phyloP scores from a whole-genome alignment of 306 rosid genomes.

The Geum urbanum region DNA sequence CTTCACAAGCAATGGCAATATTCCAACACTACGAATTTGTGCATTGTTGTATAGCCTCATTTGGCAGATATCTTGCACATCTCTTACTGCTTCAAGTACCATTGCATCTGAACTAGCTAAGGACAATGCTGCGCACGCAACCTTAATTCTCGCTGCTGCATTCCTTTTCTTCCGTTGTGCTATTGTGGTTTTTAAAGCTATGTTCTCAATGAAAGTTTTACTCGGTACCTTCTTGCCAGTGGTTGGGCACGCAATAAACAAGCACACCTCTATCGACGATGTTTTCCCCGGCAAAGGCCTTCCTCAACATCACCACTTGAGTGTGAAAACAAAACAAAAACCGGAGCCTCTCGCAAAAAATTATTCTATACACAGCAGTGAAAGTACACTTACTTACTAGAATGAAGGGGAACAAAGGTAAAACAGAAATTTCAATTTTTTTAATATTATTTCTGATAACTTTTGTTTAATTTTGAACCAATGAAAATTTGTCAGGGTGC shows the following conservation, averaged over 20 bases:
- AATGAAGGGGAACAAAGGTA: too few relatives aligned
- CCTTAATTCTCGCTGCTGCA: conserved; percentile 37
- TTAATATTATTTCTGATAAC: too few relatives aligned
- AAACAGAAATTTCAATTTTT: too few relatives aligned
- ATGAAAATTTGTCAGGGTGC: too few relatives aligned
- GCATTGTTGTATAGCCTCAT: conserved; percentile 21
- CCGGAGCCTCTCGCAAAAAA: too few relatives aligned
- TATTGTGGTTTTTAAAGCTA: conserved; percentile 38
- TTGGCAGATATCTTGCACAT: conserved; percentile 33
- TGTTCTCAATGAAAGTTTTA: conserved; percentile 29
- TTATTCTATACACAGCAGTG: too few relatives aligned
- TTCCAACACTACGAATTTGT: conserved; percentile 26
- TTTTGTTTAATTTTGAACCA: too few relatives aligned
- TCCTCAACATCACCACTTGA: too few relatives aligned
- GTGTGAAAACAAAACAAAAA: too few relatives aligned
- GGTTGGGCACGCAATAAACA: conserved; percentile 37
- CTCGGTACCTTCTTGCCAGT: conserved; percentile 32
- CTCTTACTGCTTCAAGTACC: conserved; percentile 44
- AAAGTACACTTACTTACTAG: too few relatives aligned
- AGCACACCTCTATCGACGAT: too few relatives aligned
- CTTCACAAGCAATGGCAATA: conserved; percentile 33
- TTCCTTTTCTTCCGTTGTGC: conserved; percentile 48
- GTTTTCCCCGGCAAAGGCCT: too few relatives aligned
- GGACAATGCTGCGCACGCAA: conserved; percentile 34
- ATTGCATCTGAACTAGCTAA: conserved; percentile 46